Evolutionary conservation across 2,329 filamentous ascomycete species (phyloP).

Genomic region (Lasiodiplodia theobromae): DNA sequence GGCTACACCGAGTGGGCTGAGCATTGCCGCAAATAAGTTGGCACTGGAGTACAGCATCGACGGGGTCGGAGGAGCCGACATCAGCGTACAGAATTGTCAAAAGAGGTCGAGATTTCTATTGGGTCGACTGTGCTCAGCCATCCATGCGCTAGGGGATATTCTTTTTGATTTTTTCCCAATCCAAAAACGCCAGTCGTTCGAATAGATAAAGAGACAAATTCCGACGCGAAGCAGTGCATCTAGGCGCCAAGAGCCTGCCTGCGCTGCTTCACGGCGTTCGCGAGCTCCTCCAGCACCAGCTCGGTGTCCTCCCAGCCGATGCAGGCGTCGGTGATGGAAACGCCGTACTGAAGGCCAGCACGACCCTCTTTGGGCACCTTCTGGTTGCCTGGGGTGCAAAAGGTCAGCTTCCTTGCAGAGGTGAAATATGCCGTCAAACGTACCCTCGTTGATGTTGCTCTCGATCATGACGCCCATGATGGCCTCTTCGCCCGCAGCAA

Average conservation of each 20-base stretch:
- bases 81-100: not conserved
- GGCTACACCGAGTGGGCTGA: not conserved
- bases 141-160: slow-evolving; percentile 10
- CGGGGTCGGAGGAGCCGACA: not conserved
- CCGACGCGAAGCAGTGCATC: not conserved
- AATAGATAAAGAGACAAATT: not conserved
- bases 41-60: not conserved
- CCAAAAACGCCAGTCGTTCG: slow-evolving; percentile 3
- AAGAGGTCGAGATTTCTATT: not conserved
- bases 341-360: slow-evolving; percentile 85
- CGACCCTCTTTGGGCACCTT: slow-evolving; percentile 91
- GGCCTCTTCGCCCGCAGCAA: slow-evolving; percentile 79
- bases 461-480: slow-evolving; percentile 99
- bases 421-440: slow-evolving; percentile 37
- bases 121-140: not conserved
- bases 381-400: slow-evolving; percentile 70
- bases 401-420: slow-evolving; percentile 9
- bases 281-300: slow-evolving; percentile 76
- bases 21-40: slow-evolving; percentile 11
- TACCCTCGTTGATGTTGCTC: slow-evolving; percentile 93
- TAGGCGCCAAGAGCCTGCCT: slow-evolving; percentile 57
- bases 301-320: slow-evolving; percentile 94
- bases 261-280: slow-evolving; percentile 78
- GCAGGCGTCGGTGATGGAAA: slow-evolving; percentile 97
- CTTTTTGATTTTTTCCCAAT: slow-evolving; percentile 2